Evolutionary conservation across 2,329 filamentous ascomycete species (phyloP), one percentile per base, ranked within the genome.

Genomic region (Monosporascus ibericus): DNA sequence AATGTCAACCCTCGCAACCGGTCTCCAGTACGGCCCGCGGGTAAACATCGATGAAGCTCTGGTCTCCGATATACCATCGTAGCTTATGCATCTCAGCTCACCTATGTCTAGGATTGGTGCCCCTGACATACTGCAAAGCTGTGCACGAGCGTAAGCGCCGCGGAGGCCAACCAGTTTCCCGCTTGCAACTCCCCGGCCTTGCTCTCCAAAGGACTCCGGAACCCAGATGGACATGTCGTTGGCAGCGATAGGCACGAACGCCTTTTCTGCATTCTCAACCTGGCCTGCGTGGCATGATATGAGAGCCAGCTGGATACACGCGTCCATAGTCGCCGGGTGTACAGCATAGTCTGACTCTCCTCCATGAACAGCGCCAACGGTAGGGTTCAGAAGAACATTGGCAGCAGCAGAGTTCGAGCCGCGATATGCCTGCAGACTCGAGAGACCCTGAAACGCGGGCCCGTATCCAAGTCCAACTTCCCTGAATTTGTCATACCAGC

Each of bases 251-350:
- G 55, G 53, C 2, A 53, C 53, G 18, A 52, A 55, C 30, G 50
- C 50, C 27, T 46, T 53, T n/a, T 50, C 27, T 5, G 30, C 27
- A 20, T 39, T 52, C 18, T 55, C 52, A 15, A 55, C 51, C 30
- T 53, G 52, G 2, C 55, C 53, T 7, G 51, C 44, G 17, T 55
- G 48, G 38, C 18, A 49, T 1, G 55, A 47, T 30, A 55, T 55
- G 2, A 55, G 18, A 3, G 48, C 50, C 3, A 54, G 36, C 48
- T 56, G 55, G 6, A 56, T 27, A 17, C 40, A 47, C 0, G 52
- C 38, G 18, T 57, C 55, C 3, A 57, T 15, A 18, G 48, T 48
- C 5, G 46, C 50, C 1, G 55, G 55, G 25, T 57, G 55, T n/a
- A 57, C 22, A 4, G 48, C 3, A 27, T 57, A 57, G 1, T 36